These are phyloP conservation scores for Discostella stelligeroides DNA, from an alignment of 108 stramenopile species.

Conservation along the genomic window DNA sequence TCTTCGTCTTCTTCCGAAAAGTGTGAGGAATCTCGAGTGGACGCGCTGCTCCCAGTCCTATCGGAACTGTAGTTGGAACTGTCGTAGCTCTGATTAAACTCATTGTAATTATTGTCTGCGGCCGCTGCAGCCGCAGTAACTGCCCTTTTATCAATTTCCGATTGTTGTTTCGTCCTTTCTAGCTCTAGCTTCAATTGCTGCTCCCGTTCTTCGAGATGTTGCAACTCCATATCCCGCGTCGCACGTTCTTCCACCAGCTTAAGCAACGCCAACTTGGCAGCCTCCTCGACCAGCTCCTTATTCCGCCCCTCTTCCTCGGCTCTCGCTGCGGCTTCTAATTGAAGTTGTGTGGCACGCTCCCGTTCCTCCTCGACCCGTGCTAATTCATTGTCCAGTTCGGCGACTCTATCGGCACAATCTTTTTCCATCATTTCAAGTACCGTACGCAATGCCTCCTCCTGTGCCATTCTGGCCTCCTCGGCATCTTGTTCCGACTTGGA, in stretches of 20 bases:
- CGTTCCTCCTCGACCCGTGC: conserved; percentile 39
- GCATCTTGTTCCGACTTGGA: conserved; percentile 41
- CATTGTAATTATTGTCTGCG: background rate
- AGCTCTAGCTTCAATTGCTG: conserved; percentile 37
- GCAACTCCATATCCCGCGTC: conserved; percentile 30
- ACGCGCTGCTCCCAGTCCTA: background rate
- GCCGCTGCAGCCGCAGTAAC: conserved; percentile 7
- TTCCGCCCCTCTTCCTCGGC: conserved; percentile 33
- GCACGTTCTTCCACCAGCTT: conserved; percentile 43
- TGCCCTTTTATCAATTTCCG: conserved; percentile 24
- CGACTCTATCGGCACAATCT: conserved; percentile 49
- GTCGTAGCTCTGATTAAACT: background rate
- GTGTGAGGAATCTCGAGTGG: background rate
- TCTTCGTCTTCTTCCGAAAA: background rate
- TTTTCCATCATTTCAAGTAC: conserved; percentile 58
- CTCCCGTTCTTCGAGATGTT: conserved; percentile 32
- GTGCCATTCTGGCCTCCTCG: conserved; percentile 27
- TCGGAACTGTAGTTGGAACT: background rate
- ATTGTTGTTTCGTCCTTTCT: conserved; percentile 33
- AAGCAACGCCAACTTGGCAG: conserved; percentile 39
- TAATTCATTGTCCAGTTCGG: conserved; percentile 40
- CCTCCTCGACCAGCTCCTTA: conserved; percentile 39
- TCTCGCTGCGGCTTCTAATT: conserved; percentile 32
- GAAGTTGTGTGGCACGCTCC: conserved; percentile 33
- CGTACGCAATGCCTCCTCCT: conserved; percentile 55